These are phyloP conservation scores for Catunica adiposa DNA, from an alignment of 2,329 filamentous ascomycete species.

Conservation along the genomic window DNA sequence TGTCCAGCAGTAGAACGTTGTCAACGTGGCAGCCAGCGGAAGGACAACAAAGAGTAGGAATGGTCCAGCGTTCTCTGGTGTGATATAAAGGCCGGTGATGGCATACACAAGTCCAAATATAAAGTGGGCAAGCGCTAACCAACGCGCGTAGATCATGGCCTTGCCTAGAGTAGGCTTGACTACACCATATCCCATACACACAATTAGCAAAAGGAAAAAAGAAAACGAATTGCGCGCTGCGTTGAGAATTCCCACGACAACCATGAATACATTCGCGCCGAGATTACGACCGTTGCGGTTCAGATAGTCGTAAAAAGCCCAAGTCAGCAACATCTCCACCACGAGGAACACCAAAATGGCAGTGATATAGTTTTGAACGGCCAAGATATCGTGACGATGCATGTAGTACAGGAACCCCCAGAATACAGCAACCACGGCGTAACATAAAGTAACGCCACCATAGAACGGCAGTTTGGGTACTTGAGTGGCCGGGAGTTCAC, in stretches of 20 bases:
- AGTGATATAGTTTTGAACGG: conserved; percentile 98
- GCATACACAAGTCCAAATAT: conserved; percentile 89
- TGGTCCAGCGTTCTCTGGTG: conserved; percentile 72
- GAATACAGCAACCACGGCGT: conserved; percentile 69
- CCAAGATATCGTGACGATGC: conserved; percentile 82
- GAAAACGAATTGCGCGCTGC: conserved; percentile 93
- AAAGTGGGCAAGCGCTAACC: conserved; percentile 83
- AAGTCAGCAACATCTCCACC: conserved; percentile 93
- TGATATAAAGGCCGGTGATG: conserved; percentile 73
- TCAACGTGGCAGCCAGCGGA: conserved; percentile 78
- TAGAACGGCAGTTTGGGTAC: conserved; percentile 97
- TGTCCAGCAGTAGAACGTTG: conserved; percentile 97
- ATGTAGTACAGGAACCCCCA: conserved; percentile 96
- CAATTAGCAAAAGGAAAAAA: conserved; percentile 92
- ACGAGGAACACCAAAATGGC: conserved; percentile 90
- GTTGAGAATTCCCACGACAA: conserved; percentile 83
- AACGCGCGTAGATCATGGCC: conserved; percentile 86
- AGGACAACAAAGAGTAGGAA: conserved; percentile 86
- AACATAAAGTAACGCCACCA: conserved; percentile 81
- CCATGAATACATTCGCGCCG: conserved; percentile 69
- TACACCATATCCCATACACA: conserved; percentile 98
- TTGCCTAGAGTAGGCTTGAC: conserved; percentile 84
- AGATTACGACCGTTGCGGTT: conserved; percentile 77
- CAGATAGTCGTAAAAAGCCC: conserved; percentile 94
- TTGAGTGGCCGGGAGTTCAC: conserved; percentile 85